A percentile compares a stretch with the other conserved stretches of the same genome.
Evolutionary conservation across 352 stramenopile genomes (phyloP).

Genomic region (Globisporangium nunn): DNA sequence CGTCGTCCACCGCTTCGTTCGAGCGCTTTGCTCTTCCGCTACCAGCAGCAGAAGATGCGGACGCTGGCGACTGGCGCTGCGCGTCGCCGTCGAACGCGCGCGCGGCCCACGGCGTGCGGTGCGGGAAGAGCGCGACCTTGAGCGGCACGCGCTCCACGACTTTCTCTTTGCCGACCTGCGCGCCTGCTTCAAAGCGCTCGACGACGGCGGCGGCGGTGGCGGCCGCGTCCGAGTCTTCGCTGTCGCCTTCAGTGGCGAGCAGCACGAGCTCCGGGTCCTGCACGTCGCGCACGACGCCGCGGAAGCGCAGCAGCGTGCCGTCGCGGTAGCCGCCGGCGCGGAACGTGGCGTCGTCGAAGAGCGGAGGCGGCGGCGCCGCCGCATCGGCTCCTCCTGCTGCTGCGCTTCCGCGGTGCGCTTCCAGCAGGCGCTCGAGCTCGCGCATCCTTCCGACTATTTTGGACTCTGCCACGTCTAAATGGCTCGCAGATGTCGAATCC

Average conservation of each 20-base stretch:
- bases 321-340: conserved; percentile 40
- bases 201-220: neutral
- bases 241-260: conserved; percentile 13
- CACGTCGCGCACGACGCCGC: conserved; percentile 64
- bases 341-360: conserved; percentile 45
- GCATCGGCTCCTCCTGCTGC: neutral
- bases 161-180: conserved; percentile 14
- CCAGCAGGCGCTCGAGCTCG: neutral
- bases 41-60: neutral
- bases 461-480: neutral
- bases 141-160: conserved; percentile 60
- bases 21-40: conserved; percentile 17
- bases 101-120: conserved; percentile 46
- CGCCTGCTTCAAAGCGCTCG: neutral
- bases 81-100: conserved; percentile 20
- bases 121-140: conserved; percentile 52
- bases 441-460: neutral
- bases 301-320: conserved; percentile 50
- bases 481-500: neutral
- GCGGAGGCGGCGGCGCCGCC: neutral
- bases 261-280: conserved; percentile 67
- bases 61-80: neutral
- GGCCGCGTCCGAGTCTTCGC: neutral
- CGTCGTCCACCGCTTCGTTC: conserved; percentile 26
- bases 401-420: neutral